These are phyloP conservation scores for Clonostachys solani DNA, from an alignment of 2,329 filamentous ascomycete genomes.

Conservation along the genomic window DNA sequence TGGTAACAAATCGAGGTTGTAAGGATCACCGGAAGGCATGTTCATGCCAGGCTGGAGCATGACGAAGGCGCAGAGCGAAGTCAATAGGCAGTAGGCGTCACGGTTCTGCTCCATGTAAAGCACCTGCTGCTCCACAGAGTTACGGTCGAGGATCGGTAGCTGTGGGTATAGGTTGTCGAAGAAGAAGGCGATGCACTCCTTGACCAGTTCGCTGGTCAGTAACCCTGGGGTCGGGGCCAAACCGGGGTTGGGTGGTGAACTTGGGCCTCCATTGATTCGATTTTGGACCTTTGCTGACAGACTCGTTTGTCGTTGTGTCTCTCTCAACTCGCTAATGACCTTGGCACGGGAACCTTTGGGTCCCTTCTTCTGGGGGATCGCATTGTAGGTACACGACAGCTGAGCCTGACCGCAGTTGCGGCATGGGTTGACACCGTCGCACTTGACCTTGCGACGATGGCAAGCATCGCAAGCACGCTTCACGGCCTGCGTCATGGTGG, in stretches of 20 bases:
- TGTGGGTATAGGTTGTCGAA: slow-evolving; percentile 63
- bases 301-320: slow-evolving; percentile 63
- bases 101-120: slow-evolving; percentile 57
- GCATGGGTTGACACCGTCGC: slow-evolving; percentile 67
- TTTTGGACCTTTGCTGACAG: slow-evolving; percentile 58
- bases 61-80: slow-evolving; percentile 63
- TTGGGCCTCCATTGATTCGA: slow-evolving; percentile 51
- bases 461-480: slow-evolving; percentile 69
- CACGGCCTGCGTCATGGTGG: slow-evolving; percentile 43
- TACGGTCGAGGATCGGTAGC: slow-evolving; percentile 58
- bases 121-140: slow-evolving; percentile 52
- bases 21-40: slow-evolving; percentile 52
- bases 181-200: slow-evolving; percentile 64
- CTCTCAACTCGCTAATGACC: slow-evolving; percentile 69
- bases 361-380: slow-evolving; percentile 72
- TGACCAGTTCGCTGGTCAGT: slow-evolving; percentile 57
- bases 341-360: slow-evolving; percentile 72
- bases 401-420: slow-evolving; percentile 65
- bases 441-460: slow-evolving; percentile 72
- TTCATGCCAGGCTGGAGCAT: slow-evolving; percentile 66
- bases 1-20: slow-evolving; percentile 50
- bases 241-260: slow-evolving; percentile 38
- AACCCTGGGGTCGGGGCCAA: slow-evolving; percentile 55
- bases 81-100: slow-evolving; percentile 61
- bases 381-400: slow-evolving; percentile 69